Conservation (phyloP, 805 yeast genomes). For the Starmerella asiatica region DNA sequence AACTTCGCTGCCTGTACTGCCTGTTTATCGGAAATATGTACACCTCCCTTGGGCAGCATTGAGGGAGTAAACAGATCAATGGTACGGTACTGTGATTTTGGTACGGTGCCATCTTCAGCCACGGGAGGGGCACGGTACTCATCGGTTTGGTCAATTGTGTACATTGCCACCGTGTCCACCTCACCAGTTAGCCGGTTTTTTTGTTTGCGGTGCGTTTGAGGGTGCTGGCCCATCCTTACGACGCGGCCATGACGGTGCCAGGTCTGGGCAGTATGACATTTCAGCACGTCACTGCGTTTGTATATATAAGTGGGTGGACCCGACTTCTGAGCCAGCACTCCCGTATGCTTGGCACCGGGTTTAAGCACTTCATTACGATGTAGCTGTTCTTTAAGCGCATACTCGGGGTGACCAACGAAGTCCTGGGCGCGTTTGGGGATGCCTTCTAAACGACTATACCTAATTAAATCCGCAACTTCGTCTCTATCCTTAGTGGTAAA, state of each 20-base stretch:
- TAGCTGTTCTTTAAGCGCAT: slow-evolving; percentile 64
- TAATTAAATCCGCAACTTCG: slow-evolving; percentile 48
- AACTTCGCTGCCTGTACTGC: slow-evolving; percentile 60
- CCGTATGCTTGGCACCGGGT: slow-evolving; percentile 53
- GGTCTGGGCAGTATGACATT: slow-evolving; percentile 57
- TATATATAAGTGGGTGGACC: slow-evolving; percentile 35
- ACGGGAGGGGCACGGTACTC: slow-evolving; percentile 53
- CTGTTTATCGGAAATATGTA: slow-evolving; percentile 38
- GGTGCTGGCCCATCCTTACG: slow-evolving; percentile 55
- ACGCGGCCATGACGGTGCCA: slow-evolving; percentile 79
- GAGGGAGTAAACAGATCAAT: slow-evolving; percentile 62
- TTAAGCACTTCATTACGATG: slow-evolving; percentile 56
- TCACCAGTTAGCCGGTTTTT: slow-evolving; percentile 20
- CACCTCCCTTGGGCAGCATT: slow-evolving; percentile 78
- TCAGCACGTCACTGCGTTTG: slow-evolving; percentile 48
- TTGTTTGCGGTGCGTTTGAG: slow-evolving; percentile 33
- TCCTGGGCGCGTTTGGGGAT: slow-evolving; percentile 77
- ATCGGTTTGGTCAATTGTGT: slow-evolving; percentile 68
- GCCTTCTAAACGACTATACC: slow-evolving; percentile 60
- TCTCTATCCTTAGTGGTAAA: slow-evolving; percentile 27
- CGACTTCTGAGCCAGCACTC: slow-evolving; percentile 44
- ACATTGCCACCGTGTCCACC: slow-evolving; percentile 31
- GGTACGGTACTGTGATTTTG: slow-evolving; percentile 69
- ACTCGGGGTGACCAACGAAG: slow-evolving; percentile 75
- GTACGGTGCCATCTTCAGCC: slow-evolving; percentile 45